These are phyloP conservation scores for Geosmithia morbida DNA, from an alignment of 2,329 filamentous ascomycete genomes.

Conservation along the genomic window DNA sequence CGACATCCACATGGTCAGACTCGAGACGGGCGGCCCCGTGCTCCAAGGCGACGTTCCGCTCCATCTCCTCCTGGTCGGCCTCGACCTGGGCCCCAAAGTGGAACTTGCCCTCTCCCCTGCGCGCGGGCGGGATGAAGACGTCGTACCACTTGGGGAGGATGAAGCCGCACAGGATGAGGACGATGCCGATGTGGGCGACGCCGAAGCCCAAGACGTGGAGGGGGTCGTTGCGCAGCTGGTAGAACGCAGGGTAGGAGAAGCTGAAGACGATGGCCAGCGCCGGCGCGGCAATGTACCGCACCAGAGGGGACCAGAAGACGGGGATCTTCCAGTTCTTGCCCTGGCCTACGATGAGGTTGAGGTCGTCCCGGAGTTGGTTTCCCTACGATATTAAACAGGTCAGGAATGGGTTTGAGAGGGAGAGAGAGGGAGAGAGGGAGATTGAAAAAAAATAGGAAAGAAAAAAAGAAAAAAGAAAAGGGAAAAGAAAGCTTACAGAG, in stretches of 20 bases:
- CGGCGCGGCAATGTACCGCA: conserved; percentile 33
- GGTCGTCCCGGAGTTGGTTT: conserved; percentile 38
- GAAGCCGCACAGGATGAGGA: conserved; percentile 31
- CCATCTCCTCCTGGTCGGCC: conserved; percentile 3
- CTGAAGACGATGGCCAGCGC: conserved; percentile 35
- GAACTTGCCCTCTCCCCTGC: conserved; percentile 28
- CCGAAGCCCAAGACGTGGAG: conserved; percentile 34
- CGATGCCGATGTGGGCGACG: conserved; percentile 28
- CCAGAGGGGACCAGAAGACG: conserved; percentile 30
- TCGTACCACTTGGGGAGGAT: conserved; percentile 39
- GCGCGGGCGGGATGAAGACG: conserved; percentile 30
- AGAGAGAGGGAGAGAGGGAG: not conserved
- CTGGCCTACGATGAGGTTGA: conserved; percentile 36
- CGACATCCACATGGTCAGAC: not conserved
- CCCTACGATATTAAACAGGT: conserved; percentile 20
- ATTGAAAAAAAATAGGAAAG: not conserved
- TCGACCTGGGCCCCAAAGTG: conserved; percentile 8
- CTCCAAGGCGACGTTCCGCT: conserved; percentile 2
- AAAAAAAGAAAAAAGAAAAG: not conserved
- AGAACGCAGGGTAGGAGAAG: conserved; percentile 35
- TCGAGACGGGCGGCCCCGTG: not conserved
- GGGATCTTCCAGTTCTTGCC: conserved; percentile 44
- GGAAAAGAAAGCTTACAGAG: conserved; percentile 23
- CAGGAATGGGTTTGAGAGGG: not conserved
- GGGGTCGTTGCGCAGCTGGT: conserved; percentile 30